Conservation (phyloP, 2,329 filamentous ascomycete genomes). For the Pseudogymnoascus pannorum region DNA sequence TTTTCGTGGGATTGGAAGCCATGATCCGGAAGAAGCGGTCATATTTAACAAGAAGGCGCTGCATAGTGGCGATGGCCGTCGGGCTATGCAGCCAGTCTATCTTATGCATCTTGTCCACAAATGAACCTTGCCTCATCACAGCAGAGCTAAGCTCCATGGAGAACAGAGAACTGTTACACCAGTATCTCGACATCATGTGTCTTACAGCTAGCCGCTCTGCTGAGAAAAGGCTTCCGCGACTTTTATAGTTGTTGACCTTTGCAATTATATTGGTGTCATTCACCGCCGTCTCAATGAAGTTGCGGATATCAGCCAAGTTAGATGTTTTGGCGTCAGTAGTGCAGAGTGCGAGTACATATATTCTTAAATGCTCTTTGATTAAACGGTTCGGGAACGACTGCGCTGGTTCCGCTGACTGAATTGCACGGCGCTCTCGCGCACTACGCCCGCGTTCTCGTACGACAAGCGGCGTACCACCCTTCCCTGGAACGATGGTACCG, state of each 20-base stretch:
- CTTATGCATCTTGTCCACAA: slow-evolving; percentile 65
- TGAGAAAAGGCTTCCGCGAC: no score
- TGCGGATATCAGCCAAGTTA: no score
- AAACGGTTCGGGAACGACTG: no score
- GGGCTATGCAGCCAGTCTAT: slow-evolving; percentile 76
- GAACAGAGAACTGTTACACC: slow-evolving; percentile 59
- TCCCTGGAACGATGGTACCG: slow-evolving; percentile 54
- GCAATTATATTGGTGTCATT: no score
- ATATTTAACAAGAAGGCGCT: slow-evolving; percentile 58
- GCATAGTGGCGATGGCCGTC: slow-evolving; percentile 53
- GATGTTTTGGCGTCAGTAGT: no score
- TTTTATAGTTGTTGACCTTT: no score
- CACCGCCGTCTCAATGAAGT: no score
- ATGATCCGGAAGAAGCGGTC: slow-evolving; percentile 58
- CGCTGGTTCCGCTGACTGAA: no score
- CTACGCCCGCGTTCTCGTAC: no score
- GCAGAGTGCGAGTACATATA: no score
- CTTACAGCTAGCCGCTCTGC: slow-evolving; percentile 42
- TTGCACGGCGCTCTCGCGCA: no score
- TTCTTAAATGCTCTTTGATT: no score
- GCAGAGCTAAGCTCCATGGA: slow-evolving; percentile 58
- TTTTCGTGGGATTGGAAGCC: slow-evolving; percentile 35
- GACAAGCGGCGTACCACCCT: slow-evolving; percentile 39
- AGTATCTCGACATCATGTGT: slow-evolving; percentile 65
- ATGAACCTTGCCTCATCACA: slow-evolving; percentile 59